These are phyloP conservation scores for Phaeotremella fagi DNA, from an alignment of 768 basidiomycete genomes.

Conservation along the genomic window DNA sequence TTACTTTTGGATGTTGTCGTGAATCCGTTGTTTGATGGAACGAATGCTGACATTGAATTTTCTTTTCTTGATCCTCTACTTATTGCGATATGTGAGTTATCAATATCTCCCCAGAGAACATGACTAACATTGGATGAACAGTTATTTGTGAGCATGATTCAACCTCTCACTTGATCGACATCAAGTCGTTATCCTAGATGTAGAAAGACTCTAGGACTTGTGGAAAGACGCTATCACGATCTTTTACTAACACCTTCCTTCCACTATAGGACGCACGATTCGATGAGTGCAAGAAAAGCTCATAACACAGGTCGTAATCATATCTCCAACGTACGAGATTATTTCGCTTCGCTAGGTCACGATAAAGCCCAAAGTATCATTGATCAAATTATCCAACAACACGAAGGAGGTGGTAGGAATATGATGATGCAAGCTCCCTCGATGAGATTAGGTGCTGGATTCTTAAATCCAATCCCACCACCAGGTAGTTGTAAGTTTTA, in stretches of 20 bases:
- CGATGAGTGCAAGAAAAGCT: slow-evolving; percentile 65
- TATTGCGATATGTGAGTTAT: slow-evolving; percentile 36
- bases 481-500: neutral
- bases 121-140: neutral
- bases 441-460: slow-evolving; percentile 43
- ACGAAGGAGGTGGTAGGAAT: slow-evolving; percentile 63
- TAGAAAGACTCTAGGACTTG: no score
- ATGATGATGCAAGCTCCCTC: slow-evolving; percentile 38
- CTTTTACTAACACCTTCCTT: no score
- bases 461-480: slow-evolving; percentile 36
- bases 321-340: slow-evolving; percentile 90
- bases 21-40: neutral
- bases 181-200: no score
- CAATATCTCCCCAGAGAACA: neutral
- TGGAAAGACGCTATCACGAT: no score
- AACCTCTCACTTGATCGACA: no score
- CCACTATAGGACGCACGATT: slow-evolving; percentile 39
- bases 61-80: slow-evolving; percentile 6
- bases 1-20: neutral
- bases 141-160: slow-evolving; percentile 28
- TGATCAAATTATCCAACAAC: slow-evolving; percentile 92
- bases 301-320: slow-evolving; percentile 98
- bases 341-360: slow-evolving; percentile 61
- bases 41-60: slow-evolving; percentile 1
- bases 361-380: slow-evolving; percentile 98